Base-by-base conservation (phyloP, 2,329 filamentous ascomycete genomes). In the Aspergillus carbonarius region DNA sequence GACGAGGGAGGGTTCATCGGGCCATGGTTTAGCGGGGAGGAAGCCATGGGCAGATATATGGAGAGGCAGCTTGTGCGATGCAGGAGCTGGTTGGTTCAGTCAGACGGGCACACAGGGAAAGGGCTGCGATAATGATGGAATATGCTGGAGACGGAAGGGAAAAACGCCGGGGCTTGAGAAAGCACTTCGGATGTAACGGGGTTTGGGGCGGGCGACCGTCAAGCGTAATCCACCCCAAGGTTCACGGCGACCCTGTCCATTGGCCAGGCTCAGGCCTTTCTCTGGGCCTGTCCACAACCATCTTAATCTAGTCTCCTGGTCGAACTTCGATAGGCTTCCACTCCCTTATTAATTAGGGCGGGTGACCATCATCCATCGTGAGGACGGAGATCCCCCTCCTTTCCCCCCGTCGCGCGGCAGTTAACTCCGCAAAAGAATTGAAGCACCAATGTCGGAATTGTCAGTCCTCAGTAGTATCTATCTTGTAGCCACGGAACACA, bases 171-270 rank as follows among this genome's bases (percentile, higher is more conserved):
- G 39, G 25, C 18, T 42, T 39, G 47, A 18, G 20, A 27, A 34
- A 56, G 54, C 58, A 58, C 59, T 50, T 65, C 68, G 70, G 70
- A 71, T 68, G 70, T 70, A 71, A 68, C 70, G 69, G 70, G 50
- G 51, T 61, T 64, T 60, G 49, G 27, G 54, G 35, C 46, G 55
- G 58, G 46, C 48, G 49, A 20, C 53, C 47, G 46, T 48, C 37
- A 27, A 53, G 50, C 10, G 39, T 42, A 42, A 42, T 42, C 39
- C 39, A 42, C 39, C 20, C 20, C 39, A 42, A 42, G 39, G 39
- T 42, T 42, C 39, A 23, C 13, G 39, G 39, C 39, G 39, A 17
- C 39, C 18, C 1, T 42, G 25, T 18, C 44, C 44, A 48, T 48
- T 48, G 44, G 44, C 27, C 25, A 17, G 44, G n/a, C n/a, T 30